Evolutionary conservation across 768 basidiomycete genomes (phyloP).

Genomic region (Termitomyces sp.): DNA sequence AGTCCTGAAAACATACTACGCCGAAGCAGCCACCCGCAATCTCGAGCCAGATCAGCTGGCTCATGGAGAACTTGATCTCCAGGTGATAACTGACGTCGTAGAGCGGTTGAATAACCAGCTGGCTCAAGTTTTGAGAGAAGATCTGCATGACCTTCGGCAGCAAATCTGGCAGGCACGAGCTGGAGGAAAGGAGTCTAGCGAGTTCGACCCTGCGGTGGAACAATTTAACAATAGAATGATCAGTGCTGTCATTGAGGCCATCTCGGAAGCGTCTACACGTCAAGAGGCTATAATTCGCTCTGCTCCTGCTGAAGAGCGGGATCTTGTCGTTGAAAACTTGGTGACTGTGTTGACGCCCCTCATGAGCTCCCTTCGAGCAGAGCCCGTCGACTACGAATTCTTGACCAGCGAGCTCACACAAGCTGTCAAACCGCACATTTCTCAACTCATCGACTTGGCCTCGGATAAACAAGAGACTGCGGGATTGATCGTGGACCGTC

Average conservation of each 20-base stretch:
- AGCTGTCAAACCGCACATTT: constrained; percentile 84
- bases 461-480: constrained; percentile 89
- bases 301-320: constrained; percentile 47
- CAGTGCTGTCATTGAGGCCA: constrained; percentile 53
- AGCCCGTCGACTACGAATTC: constrained; percentile 72
- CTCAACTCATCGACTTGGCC: constrained; percentile 83
- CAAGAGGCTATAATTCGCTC: constrained; percentile 46
- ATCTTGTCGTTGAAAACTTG: constrained; percentile 57
- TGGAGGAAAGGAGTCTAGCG: constrained; percentile 17
- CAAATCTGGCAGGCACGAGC: constrained; percentile 27
- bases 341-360: constrained; percentile 53
- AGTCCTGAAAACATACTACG: constrained; percentile 61
- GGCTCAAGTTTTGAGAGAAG: constrained; percentile 49
- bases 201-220: constrained; percentile 45
- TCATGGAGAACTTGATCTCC: constrained; percentile 73
- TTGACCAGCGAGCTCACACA: constrained; percentile 72
- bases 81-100: constrained; percentile 64
- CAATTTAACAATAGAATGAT: constrained; percentile 52
- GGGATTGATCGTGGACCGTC: constrained; percentile 66
- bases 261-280: constrained; percentile 50
- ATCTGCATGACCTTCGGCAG: constrained; percentile 47
- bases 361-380: constrained; percentile 53
- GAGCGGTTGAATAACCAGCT: constrained; percentile 63
- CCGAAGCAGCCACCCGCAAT: constrained; percentile 51
- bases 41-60: constrained; percentile 61